Conservation (phyloP, 768 basidiomycete genomes). For the Pulveroboletus sp. region DNA sequence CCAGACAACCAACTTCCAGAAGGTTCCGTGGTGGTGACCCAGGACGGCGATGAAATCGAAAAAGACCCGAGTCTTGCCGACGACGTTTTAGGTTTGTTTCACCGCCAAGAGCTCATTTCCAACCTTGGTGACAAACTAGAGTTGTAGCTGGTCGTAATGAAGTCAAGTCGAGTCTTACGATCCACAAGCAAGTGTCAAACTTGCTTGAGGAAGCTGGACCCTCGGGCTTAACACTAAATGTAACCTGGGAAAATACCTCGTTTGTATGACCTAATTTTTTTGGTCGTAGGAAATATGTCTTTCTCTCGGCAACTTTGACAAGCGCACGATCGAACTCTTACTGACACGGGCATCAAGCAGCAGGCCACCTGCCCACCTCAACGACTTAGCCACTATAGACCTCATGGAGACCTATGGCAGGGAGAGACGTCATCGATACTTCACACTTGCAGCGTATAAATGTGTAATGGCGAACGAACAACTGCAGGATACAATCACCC, state of each 20-base stretch:
- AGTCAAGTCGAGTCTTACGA: constrained; percentile 56
- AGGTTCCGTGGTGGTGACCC: constrained; percentile 33
- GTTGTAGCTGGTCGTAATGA: constrained; percentile 34
- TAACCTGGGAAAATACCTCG: constrained; percentile 27
- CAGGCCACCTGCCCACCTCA: constrained; percentile 64
- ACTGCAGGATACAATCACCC: constrained; percentile 47
- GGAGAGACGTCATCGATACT: constrained; percentile 84
- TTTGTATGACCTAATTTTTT: constrained; percentile 3
- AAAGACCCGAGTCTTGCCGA: constrained; percentile 29
- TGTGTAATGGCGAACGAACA: constrained; percentile 59
- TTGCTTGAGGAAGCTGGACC: constrained; percentile 64
- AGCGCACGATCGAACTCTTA: constrained; percentile 78
- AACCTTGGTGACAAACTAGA: neutral
- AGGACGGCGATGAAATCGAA: constrained; percentile 40
- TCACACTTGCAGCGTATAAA: constrained; percentile 65
- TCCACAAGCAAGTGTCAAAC: constrained; percentile 78
- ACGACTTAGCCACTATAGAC: constrained; percentile 63
- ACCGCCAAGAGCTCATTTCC: neutral
- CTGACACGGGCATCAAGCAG: constrained; percentile 62
- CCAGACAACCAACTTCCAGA: constrained; percentile 35
- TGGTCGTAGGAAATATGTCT: constrained; percentile 53
- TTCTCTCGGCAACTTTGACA: constrained; percentile 66
- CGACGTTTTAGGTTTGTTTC: constrained; percentile 29
- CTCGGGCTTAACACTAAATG: constrained; percentile 68
- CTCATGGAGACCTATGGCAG: constrained; percentile 80